Percentiles rank a stretch among this genome's conserved stretches.
Conservation (phyloP, 75 land plant species). For the Azolla pinnata region DNA sequence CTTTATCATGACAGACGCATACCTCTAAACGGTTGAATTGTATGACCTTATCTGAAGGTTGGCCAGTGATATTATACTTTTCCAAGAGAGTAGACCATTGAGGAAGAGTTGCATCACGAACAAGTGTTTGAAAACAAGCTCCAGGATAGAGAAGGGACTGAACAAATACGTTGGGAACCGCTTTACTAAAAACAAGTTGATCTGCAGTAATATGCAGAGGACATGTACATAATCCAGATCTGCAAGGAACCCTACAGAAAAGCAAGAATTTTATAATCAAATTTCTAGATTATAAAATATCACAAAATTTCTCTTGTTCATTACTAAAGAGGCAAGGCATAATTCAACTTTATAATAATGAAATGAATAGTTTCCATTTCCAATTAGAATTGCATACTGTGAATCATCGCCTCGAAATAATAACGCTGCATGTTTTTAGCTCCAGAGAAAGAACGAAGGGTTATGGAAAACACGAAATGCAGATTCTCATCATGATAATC, state of each 20-base stretch:
- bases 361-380: too few species aligned
- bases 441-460: too few species aligned
- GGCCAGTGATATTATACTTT: constrained; percentile 63
- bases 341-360: too few species aligned
- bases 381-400: background rate
- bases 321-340: too few species aligned
- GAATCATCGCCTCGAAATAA: too few species aligned
- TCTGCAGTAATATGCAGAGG: constrained; percentile 78
- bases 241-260: constrained; percentile 54
- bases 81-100: constrained; percentile 49
- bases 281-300: too few species aligned
- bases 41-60: constrained; percentile 31
- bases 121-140: constrained; percentile 36
- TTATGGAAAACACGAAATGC: too few species aligned
- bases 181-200: constrained; percentile 62
- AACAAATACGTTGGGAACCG: constrained; percentile 47
- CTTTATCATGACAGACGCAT: background rate
- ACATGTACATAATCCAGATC: constrained; percentile 69
- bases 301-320: too few species aligned
- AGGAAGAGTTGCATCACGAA: constrained; percentile 35
- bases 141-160: constrained; percentile 87
- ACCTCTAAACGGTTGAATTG: constrained; percentile 89
- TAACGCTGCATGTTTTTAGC: too few species aligned
- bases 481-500: too few species aligned
- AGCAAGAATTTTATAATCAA: background rate